A percentile compares a stretch with the other conserved stretches of the same genome.
Evolutionary conservation across 345 rosid species (phyloP).

Genomic region (Crucihimalaya himalaica): DNA sequence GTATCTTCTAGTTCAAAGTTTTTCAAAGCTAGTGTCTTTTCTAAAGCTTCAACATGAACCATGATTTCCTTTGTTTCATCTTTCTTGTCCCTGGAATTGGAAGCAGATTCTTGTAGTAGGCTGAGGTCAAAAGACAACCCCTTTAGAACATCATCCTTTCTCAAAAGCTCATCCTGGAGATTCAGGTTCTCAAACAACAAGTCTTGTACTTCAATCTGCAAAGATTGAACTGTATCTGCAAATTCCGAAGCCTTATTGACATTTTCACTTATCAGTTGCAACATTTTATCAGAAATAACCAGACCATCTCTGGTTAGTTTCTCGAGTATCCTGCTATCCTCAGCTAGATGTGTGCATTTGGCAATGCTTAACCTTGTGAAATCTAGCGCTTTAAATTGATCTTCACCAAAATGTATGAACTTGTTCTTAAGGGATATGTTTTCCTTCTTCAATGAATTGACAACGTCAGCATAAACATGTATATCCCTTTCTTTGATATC

Average conservation of each 20-base stretch:
- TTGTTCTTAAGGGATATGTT: constrained; percentile 43
- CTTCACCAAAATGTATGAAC: constrained; percentile 38
- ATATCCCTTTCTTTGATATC: constrained; percentile 47
- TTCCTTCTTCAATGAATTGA: constrained; percentile 48
- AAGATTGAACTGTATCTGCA: constrained; percentile 50
- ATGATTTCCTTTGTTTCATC: constrained; percentile 74
- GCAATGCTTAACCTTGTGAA: constrained; percentile 41
- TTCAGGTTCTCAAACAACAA: constrained; percentile 54
- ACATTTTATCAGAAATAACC: constrained; percentile 47
- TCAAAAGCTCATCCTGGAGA: constrained; percentile 66
- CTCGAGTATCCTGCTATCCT: constrained; percentile 44
- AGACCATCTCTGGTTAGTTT: constrained; percentile 46
- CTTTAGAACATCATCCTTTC: constrained; percentile 80
- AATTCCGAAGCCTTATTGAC: constrained; percentile 49
- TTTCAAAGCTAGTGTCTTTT: constrained; percentile 64
- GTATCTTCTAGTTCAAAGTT: constrained; percentile 60
- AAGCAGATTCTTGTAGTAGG: constrained; percentile 89
- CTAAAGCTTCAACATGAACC: constrained; percentile 64
- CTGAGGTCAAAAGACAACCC: constrained; percentile 87
- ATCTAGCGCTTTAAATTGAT: constrained; percentile 37
- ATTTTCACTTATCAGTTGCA: constrained; percentile 53
- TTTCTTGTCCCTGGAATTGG: constrained; percentile 71
- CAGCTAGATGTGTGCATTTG: constrained; percentile 42
- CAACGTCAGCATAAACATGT: constrained; percentile 38
- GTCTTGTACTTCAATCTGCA: constrained; percentile 54